Conservation (phyloP, 805 yeast genomes). For the Lipomyces lipofer region DNA sequence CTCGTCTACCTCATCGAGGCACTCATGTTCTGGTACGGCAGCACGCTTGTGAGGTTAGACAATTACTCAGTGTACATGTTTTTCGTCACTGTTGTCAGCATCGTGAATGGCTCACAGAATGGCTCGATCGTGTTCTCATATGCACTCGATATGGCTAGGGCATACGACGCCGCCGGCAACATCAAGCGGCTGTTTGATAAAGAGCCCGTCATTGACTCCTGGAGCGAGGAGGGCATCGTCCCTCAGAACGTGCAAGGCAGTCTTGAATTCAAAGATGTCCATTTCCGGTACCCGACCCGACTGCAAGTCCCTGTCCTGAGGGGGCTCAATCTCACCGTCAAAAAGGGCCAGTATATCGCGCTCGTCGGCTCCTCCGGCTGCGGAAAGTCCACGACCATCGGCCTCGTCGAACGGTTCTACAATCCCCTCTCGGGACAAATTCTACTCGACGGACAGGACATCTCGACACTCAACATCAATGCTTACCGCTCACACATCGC, state of each 20-base stretch:
- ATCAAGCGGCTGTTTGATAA: constrained; percentile 39
- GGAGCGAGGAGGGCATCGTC: constrained; percentile 36
- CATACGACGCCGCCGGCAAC: constrained; percentile 41
- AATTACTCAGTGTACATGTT: constrained; percentile 40
- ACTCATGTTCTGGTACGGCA: constrained; percentile 48
- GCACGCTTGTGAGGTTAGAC: constrained; percentile 40
- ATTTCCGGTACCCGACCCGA: constrained; percentile 38
- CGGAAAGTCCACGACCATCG: constrained; percentile 49
- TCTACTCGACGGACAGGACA: constrained; percentile 80
- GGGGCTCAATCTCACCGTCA: constrained; percentile 42
- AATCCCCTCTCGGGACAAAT: constrained; percentile 52
- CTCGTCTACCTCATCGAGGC: constrained; percentile 43
- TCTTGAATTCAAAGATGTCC: constrained; percentile 48
- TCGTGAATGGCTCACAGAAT: constrained; percentile 46
- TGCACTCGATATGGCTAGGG: constrained; percentile 49
- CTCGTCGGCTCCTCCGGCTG: constrained; percentile 85
- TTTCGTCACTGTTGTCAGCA: constrained; percentile 43
- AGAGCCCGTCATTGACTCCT: constrained; percentile 42
- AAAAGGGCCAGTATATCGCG: constrained; percentile 83
- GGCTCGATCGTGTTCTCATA: constrained; percentile 46
- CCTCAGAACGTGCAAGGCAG: constrained; percentile 45
- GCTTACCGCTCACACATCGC: constrained; percentile 56
- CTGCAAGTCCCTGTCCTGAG: constrained; percentile 35
- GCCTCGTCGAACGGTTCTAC: constrained; percentile 57
- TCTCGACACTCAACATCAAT: constrained; percentile 60